These are phyloP conservation scores for Oryza officinalis DNA, from an alignment of 176 grass and related monocot species.

Conservation along the genomic window DNA sequence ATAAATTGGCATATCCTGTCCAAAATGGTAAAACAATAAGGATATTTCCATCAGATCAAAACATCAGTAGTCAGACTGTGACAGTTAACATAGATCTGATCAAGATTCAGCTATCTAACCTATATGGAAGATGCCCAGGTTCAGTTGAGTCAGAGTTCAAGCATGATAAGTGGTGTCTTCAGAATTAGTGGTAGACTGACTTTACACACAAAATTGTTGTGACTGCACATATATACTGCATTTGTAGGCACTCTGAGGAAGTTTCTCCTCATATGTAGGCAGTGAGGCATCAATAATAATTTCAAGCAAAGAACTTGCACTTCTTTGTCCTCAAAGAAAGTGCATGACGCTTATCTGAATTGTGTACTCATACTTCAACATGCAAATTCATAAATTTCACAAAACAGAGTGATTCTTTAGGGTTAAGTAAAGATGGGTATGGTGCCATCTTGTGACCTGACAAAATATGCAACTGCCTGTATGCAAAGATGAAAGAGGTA, in stretches of 20 bases:
- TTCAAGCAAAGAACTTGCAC: not conserved
- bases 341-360: not conserved
- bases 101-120: not conserved
- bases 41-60: constrained; percentile 10
- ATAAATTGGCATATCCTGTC: not conserved
- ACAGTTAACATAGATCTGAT: not conserved
- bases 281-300: not conserved
- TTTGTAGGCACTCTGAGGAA: not conserved
- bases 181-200: not conserved
- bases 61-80: not conserved
- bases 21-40: constrained; percentile 7
- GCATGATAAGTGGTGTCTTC: not conserved
- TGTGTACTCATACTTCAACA: not conserved
- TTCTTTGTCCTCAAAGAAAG: not conserved
- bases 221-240: not conserved
- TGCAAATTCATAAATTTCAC: not conserved
- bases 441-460: not conserved
- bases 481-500: not conserved
- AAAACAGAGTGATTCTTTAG: not conserved
- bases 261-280: not conserved
- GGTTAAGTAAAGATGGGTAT: not conserved
- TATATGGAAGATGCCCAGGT: not conserved
- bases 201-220: not conserved
- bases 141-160: not conserved
- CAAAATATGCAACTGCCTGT: not conserved